These are phyloP conservation scores for Spergularia azorica DNA, from an alignment of 179 eudicot species.

Conservation along the genomic window DNA sequence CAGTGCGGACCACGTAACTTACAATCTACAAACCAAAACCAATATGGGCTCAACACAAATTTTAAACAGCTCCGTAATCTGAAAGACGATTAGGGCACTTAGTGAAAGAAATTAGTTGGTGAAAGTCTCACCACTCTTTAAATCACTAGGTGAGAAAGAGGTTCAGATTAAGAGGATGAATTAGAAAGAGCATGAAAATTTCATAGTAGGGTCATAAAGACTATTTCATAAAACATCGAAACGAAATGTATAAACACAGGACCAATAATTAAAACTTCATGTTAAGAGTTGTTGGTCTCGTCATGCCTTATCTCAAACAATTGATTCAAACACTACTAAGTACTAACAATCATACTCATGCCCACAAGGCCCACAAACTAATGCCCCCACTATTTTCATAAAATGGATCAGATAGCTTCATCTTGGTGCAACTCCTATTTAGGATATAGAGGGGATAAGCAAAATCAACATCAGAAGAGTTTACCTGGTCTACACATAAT, in stretches of 20 bases:
- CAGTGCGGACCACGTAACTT: background rate
- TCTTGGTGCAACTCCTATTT: conserved; percentile 2
- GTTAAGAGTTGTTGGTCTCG: background rate
- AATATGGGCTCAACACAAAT: background rate
- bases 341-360: conserved; percentile 6
- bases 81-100: background rate
- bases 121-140: background rate
- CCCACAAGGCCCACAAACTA: conserved; percentile 1
- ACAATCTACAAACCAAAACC: conserved; percentile 6
- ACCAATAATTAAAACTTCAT: background rate
- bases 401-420: conserved; percentile 4
- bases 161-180: conserved; percentile 4
- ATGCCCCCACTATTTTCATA: conserved; percentile 7
- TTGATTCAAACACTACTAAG: conserved; percentile 5
- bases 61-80: background rate
- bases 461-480: background rate
- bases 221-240: background rate
- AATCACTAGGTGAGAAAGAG: conserved; percentile 8
- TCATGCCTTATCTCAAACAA: background rate
- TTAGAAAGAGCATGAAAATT: conserved; percentile 4
- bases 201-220: conserved; percentile 8
- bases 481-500: background rate
- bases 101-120: background rate
- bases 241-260: conserved; percentile 2
- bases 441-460: background rate